Base-by-base conservation (phyloP, 768 basidiomycete genomes). In the Saitozyma sp. region DNA sequence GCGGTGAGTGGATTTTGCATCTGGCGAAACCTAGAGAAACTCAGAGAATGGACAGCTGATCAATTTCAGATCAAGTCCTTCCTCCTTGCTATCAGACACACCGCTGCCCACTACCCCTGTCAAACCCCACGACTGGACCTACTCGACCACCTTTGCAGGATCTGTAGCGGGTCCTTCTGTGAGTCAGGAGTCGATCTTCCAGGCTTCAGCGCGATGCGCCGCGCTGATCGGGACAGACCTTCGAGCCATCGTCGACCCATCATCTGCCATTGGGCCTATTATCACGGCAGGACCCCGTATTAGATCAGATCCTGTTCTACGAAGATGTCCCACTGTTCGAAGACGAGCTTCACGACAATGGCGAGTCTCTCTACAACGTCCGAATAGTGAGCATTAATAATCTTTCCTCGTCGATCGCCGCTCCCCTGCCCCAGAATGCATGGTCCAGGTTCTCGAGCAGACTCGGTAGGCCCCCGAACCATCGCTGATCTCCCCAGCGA, bases 51-150 rank as follows among this genome's bases (percentile, higher is more conserved):
- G 38, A 38, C 9, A 16, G n/a, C 45, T 58, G 45, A 16, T 58
- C 40, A 2, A 20, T 14, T 46, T 0, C 42, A 58, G 57, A 41
- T 45, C 50, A 40, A 60, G 45, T 19, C 42, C 54, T 42, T 63
- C 63, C 59, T 58, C 56, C 48, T 62, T 66, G 50, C 65, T 78
- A 0, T 64, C 67, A 16, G 73, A 77, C 61, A 65, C 68, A 20
- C 70, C 74, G 4, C 64, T 80, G 40, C 75, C 79, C 54, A 74
- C 70, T 50, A 75, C 73, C 49, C 75, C 76, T 49, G 88, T 91
- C 8, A 96, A 94, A 69, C 89, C 88, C 0, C 97, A 91, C 78
- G 96, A 99, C 75, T 98, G 96, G 96, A 99, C 96, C 10, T 98
- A 96, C 78, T 96, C 94, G 2, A 91, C 92, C 1, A 86, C 84